Percentiles rank a stretch among this genome's conserved stretches.
Conservation (phyloP, 805 yeast genomes). For the Pichia thaimueangensis region DNA sequence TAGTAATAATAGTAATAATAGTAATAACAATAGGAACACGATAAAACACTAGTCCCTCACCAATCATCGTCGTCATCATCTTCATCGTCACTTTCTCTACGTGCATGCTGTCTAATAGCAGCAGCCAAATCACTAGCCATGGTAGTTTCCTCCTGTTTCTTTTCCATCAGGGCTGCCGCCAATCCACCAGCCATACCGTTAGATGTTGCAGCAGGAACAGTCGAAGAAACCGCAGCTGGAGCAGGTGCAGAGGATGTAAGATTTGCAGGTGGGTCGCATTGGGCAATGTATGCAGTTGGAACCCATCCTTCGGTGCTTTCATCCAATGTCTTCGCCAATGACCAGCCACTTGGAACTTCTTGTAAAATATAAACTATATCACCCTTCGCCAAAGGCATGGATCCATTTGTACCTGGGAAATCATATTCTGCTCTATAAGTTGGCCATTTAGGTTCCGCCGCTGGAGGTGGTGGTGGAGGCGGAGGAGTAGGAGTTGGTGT, state of each 20-base stretch:
- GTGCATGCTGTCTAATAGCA: constrained; percentile 74
- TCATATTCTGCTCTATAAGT: constrained; percentile 82
- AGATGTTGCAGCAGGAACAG: constrained; percentile 14
- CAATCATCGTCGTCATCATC: constrained; percentile 56
- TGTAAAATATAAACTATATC: constrained; percentile 66
- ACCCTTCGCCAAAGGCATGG: constrained; percentile 72
- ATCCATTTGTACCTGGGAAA: constrained; percentile 81
- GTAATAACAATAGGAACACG: no score
- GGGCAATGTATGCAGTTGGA: constrained; percentile 83
- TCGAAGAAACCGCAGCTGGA: constrained; percentile 18
- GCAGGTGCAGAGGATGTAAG: constrained; percentile 40
- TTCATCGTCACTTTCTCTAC: constrained; percentile 65
- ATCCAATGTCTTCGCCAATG: constrained; percentile 72
- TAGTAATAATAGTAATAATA: no score
- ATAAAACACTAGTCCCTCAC: no score
- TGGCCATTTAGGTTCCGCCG: constrained; percentile 59
- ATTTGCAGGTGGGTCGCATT: constrained; percentile 45
- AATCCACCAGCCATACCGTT: constrained; percentile 38
- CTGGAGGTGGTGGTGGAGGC: constrained; percentile 70
- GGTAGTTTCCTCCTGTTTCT: constrained; percentile 50
- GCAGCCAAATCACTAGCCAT: constrained; percentile 86
- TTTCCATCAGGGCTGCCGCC: constrained; percentile 63
- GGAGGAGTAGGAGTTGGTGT: constrained; percentile 28
- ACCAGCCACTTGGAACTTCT: constrained; percentile 89
- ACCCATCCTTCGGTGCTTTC: constrained; percentile 92